phyloP scores from a whole-genome alignment of 2,329 filamentous ascomycete species.

The Hymenoscyphus albidus region DNA sequence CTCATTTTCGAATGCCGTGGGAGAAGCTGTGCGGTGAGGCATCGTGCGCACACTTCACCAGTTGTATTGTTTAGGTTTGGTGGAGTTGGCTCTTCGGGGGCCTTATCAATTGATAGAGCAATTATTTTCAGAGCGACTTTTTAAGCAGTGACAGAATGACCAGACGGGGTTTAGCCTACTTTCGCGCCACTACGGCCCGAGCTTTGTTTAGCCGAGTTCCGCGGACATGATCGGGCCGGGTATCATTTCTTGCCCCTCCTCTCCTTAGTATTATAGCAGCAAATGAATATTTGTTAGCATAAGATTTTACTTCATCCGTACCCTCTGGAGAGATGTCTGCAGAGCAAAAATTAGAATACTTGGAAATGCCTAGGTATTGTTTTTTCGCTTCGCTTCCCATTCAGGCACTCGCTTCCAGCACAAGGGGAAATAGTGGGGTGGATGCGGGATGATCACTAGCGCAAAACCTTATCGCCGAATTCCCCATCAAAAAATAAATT shows the following conservation, averaged over 20 bases:
- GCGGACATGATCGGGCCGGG: background rate
- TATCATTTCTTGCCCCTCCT: background rate
- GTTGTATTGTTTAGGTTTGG: background rate
- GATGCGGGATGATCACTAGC: background rate
- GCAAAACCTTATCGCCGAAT: background rate
- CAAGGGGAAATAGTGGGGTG: background rate
- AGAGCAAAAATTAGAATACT: no score
- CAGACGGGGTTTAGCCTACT: background rate
- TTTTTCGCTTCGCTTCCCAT: no score
- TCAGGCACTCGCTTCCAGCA: background rate
- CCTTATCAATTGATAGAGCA: conserved; percentile 12
- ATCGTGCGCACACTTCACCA: conserved; percentile 43
- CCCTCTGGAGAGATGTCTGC: no score
- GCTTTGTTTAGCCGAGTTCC: background rate
- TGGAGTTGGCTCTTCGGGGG: background rate
- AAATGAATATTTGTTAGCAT: no score
- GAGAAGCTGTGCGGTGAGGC: conserved; percentile 72
- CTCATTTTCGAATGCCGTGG: conserved; percentile 81
- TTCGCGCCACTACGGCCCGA: background rate
- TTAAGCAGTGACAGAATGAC: background rate
- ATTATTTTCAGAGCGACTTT: conserved; percentile 6
- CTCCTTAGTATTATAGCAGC: no score
- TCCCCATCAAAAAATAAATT: conserved; percentile 15
- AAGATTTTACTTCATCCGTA: no score
- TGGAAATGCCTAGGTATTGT: no score